Evolutionary conservation across 441 rosid genomes (phyloP), one percentile per base, ranked within the genome.

Genomic region (Isatis lusitanica): DNA sequence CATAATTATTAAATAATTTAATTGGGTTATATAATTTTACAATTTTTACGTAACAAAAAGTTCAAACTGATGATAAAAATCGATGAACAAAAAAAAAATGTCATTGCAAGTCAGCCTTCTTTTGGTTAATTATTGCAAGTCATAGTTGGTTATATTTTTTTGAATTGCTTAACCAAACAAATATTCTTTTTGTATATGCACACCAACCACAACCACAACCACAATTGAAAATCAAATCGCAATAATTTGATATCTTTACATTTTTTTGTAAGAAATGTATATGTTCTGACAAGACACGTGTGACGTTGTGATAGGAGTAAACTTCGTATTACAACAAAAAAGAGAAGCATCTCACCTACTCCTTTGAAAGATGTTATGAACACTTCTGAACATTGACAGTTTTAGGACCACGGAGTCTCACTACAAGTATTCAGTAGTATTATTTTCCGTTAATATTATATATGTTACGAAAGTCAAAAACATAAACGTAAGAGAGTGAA

Each of bases 171-270:
- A 15, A 59, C 47, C 28, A 47, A 24, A 53, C 12, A 28, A 10
- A 4, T 21, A 59, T n/a, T 18, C 44, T 2, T 24, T 67, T 24
- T 8, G 38, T 8, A 5, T 6, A n/a, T 44, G 15, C 50, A n/a
- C 76, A 72, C 76, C 70, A 57, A 69, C 65, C 73, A 40, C 59
- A 31, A 56, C 64, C 63, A 57, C 59, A 48, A n/a, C 60, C 21
- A 71, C 68, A 30, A 15, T 18, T 11, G 13, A 71, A 61, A 39
- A 26, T 18, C 8, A 39, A 47, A 50, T 21, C 15, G 40, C 26
- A 40, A 71, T 61, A 60, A 50, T 48, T 13, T 15, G 50, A 15
- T 38, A 0, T 60, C 50, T 60, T 60, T 6, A 40, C 5, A 8
- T 71, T 21, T 33, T 33, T 60, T 30, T 17, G 12, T 21, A 1